phyloP scores from a whole-genome alignment of 768 basidiomycete genomes.

The Chalciporus sphaerocephalus region DNA sequence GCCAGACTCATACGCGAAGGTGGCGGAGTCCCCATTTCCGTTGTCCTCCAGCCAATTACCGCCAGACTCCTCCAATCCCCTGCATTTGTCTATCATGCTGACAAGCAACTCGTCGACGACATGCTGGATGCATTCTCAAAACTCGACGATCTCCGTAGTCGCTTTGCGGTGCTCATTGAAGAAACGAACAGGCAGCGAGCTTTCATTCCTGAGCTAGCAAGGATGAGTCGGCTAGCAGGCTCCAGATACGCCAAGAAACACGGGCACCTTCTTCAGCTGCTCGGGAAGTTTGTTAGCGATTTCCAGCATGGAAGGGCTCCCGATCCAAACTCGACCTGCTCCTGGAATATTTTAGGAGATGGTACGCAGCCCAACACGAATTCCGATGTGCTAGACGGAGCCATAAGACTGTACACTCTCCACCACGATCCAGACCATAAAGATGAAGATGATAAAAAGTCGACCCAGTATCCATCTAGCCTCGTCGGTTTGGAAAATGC shows the following conservation, averaged over 20 bases:
- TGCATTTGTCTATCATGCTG: not conserved
- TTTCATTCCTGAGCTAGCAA: not conserved
- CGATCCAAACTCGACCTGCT: not conserved
- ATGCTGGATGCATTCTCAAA: not conserved
- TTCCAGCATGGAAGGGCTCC: not conserved
- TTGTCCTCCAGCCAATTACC: not conserved
- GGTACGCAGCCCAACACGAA: not conserved
- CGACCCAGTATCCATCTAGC: not conserved
- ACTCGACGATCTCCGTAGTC: not conserved
- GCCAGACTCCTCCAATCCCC: not conserved
- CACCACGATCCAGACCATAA: not conserved
- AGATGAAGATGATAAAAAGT: not conserved
- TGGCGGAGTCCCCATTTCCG: not conserved
- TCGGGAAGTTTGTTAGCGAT: not conserved
- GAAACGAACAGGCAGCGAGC: not conserved
- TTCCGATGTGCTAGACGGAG: not conserved
- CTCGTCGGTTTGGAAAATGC: not conserved
- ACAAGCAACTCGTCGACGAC: not conserved
- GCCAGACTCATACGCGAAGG: not conserved
- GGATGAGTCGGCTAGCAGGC: not conserved
- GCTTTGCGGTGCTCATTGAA: not conserved
- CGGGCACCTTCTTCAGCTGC: not conserved
- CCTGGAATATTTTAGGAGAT: not conserved
- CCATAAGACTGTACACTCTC: not conserved
- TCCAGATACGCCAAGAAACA: not conserved